phyloP scores from a whole-genome alignment of 108 stramenopile genomes.

The Seminavis robusta region DNA sequence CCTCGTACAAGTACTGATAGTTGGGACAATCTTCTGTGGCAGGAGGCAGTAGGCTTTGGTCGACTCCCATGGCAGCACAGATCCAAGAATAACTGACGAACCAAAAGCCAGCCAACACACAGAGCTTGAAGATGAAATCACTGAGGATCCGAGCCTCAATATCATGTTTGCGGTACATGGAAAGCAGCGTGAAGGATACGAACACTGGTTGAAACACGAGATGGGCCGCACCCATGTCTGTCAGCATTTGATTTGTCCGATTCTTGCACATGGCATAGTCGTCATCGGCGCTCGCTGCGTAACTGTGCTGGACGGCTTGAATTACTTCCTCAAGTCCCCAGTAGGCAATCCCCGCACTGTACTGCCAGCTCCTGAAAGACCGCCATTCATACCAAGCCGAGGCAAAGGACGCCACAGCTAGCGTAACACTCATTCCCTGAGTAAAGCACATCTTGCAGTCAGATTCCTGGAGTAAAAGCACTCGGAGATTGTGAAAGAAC shows the following conservation, averaged over 20 bases:
- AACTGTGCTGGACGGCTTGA: not conserved
- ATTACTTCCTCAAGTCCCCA: not conserved
- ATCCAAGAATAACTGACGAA: not conserved
- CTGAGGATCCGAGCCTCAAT: not conserved
- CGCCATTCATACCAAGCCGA: too few relatives aligned
- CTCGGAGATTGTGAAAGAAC: too few relatives aligned
- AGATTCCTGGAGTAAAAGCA: too few relatives aligned
- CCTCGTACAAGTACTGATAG: not conserved
- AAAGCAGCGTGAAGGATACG: not conserved
- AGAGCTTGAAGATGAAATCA: not conserved
- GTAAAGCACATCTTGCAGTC: not conserved
- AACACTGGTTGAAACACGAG: not conserved
- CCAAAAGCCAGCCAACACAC: not conserved
- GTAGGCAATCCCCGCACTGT: not conserved
- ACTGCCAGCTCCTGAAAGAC: too few relatives aligned
- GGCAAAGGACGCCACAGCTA: not conserved
- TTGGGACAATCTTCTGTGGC: not conserved
- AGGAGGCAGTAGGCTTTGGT: not conserved
- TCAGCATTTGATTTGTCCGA: not conserved
- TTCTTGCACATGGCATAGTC: not conserved
- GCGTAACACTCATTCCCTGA: not conserved
- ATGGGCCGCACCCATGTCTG: not conserved
- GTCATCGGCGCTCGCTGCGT: not conserved
- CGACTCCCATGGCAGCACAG: not conserved
- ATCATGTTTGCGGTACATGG: not conserved